Evolutionary conservation across 1,284 basidiomycete species (phyloP), one percentile per base, ranked within the genome.

Genomic region (Fomitopsis schrenkii): DNA sequence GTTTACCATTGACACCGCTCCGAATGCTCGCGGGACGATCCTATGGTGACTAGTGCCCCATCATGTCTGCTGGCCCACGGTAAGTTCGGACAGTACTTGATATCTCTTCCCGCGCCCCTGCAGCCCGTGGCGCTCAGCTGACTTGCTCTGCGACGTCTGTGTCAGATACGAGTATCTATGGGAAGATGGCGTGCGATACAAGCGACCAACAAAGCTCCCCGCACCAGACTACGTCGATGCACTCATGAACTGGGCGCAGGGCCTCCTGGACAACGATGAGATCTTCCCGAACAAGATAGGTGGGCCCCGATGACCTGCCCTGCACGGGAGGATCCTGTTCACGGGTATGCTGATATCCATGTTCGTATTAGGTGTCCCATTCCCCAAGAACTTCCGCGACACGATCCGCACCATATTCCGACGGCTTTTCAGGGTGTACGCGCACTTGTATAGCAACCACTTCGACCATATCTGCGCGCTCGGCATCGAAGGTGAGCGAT

Each of bases 381-480:
- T 99, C 75, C 94, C 97, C 3, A 87, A 86, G 71, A 94, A 89
- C 71, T 99, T 99, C 77, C 86, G 89, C 50, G 88, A 93, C 22
- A 97, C 93, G 0, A 90, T 98, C 64, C 91, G 95, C 74, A 95
- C 94, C 15, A 95, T 99, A 62, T 85, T 96, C 61, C 85, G 97
- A 58, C 85, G 97, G 30, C 77, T 99, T 55, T 99, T 99, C 83
- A 85, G 97, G 15, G 93, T 99, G 46, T 99, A 99, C 72, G 97
- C 96, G 26, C 97, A 99, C 75, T 89, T 99, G 70, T 99, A 99
- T 81, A 97, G 97, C 82, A 96, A 96, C 70, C 97, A 99, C 77
- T 99, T 99, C 76, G 97, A 98, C 70, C 97, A 98, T 72, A 94
- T 99, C 63, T 99, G 97, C 75, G 97, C 97, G 8, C 79, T 99